Conservation (phyloP, 164 flowering plant species). For the Sextonia rubra region DNA sequence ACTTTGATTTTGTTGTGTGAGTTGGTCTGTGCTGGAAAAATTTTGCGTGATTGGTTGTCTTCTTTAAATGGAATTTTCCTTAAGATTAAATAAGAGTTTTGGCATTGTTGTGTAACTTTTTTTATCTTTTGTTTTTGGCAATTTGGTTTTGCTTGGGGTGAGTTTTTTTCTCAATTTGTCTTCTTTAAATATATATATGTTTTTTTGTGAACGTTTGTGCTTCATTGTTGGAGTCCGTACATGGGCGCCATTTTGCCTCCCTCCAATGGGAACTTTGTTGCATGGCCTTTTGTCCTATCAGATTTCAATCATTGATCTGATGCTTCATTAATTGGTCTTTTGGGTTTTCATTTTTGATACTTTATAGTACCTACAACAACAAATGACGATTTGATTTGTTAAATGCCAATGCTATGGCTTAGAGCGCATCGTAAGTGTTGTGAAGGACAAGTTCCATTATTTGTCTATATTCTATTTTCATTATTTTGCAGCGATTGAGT, state of each 20-base stretch:
- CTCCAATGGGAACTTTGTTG: background rate
- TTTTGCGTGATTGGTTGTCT: background rate
- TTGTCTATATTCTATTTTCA: background rate
- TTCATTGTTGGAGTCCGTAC: background rate
- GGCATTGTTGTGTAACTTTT: background rate
- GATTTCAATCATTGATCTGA: background rate
- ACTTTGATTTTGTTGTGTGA: background rate
- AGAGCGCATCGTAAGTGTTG: background rate
- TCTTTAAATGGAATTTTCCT: no score
- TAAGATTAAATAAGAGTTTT: no score
- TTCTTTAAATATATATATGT: background rate
- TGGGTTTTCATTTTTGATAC: background rate
- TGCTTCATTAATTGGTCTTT: background rate
- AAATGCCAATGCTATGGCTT: background rate
- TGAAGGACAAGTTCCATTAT: background rate
- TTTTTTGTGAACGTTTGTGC: background rate
- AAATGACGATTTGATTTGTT: background rate
- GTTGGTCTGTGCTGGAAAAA: background rate
- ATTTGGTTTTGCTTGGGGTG: background rate
- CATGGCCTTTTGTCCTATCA: background rate
- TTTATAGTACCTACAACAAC: background rate
- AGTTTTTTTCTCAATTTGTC: background rate
- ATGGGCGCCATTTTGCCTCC: background rate
- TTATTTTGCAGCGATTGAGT: constrained; percentile 68
- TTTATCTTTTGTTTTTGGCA: background rate